phyloP scores from a whole-genome alignment of 352 stramenopile species.

The Chrysophaeum taylorii region DNA sequence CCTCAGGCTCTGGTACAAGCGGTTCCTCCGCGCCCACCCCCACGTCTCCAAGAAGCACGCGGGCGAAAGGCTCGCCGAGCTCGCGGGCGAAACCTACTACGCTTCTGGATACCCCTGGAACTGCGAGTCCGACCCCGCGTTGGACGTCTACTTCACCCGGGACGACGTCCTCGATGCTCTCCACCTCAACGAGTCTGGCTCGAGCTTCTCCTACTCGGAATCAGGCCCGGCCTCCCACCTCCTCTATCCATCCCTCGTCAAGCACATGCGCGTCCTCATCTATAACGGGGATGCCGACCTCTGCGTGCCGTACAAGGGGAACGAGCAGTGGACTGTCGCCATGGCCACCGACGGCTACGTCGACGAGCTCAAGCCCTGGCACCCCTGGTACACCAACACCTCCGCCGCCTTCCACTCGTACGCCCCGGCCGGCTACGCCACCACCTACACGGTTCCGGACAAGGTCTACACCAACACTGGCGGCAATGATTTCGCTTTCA shows the following conservation, averaged over 20 bases:
- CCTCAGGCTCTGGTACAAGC: not conserved
- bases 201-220: conserved; percentile 26
- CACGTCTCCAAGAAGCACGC: not conserved
- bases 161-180: conserved; percentile 50
- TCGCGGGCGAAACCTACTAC: no score
- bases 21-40: not conserved
- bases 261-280: conserved; percentile 33
- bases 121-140: conserved; percentile 47
- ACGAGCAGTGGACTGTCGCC: conserved; percentile 28
- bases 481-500: conserved; percentile 37
- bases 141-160: conserved; percentile 58
- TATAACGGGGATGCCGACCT: conserved; percentile 34
- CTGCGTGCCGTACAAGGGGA: conserved; percentile 27
- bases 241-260: conserved; percentile 21
- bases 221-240: conserved; percentile 27
- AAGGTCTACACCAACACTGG: not conserved
- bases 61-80: not conserved
- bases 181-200: conserved; percentile 40
- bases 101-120: conserved; percentile 26
- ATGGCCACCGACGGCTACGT: conserved; percentile 21
- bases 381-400: conserved; percentile 24
- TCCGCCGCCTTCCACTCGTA: conserved; percentile 10
- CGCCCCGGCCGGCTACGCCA: conserved; percentile 24
- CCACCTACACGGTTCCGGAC: conserved; percentile 21
- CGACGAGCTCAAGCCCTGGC: conserved; percentile 25